Conservation (phyloP, 805 yeast species). For the Zygoascus ofunaensis region DNA sequence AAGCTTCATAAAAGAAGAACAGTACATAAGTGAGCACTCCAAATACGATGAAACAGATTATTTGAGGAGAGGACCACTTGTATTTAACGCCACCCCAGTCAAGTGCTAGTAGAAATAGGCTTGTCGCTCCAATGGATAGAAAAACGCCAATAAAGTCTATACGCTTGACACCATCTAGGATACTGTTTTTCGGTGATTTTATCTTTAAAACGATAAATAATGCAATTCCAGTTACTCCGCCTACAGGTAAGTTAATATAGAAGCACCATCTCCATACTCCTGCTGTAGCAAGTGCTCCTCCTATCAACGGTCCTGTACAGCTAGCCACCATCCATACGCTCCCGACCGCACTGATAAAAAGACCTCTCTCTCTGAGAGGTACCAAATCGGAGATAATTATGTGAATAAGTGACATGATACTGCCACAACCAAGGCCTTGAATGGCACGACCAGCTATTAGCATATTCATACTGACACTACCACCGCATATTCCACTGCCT, state of each 20-base stretch:
- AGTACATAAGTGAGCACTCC: constrained; percentile 34
- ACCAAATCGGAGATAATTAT: constrained; percentile 43
- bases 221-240: constrained; percentile 22
- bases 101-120: constrained; percentile 38
- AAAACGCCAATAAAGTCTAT: constrained; percentile 49
- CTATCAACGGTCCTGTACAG: constrained; percentile 41
- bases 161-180: constrained; percentile 34
- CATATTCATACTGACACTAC: constrained; percentile 37
- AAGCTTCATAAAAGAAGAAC: constrained; percentile 43
- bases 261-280: constrained; percentile 46
- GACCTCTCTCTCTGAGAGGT: constrained; percentile 18
- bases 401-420: constrained; percentile 44
- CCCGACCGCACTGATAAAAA: constrained; percentile 19
- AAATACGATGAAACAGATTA: constrained; percentile 35
- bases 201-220: constrained; percentile 15
- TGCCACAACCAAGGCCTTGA: constrained; percentile 64
- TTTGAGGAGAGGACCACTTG: constrained; percentile 46
- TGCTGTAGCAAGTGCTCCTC: constrained; percentile 37
- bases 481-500: constrained; percentile 40
- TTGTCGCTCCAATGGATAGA: constrained; percentile 39
- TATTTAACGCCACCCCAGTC: constrained; percentile 45
- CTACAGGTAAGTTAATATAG: constrained; percentile 37
- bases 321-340: constrained; percentile 23
- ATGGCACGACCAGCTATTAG: constrained; percentile 58
- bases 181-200: constrained; percentile 30